Conservation (phyloP, 2,329 filamentous ascomycete genomes). For the Penicillium sp. region DNA sequence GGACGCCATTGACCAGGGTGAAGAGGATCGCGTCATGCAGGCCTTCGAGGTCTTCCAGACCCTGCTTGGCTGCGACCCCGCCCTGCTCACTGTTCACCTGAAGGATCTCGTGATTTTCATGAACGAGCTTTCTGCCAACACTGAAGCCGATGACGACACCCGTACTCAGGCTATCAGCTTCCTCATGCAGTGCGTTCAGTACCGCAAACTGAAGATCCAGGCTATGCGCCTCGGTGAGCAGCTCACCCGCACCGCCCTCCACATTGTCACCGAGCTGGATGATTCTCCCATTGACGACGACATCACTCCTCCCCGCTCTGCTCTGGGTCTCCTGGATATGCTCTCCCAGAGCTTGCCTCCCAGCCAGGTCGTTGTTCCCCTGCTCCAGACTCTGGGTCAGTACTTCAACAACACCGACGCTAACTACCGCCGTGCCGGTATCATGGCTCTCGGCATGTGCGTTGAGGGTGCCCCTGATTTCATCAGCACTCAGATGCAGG, state of each 20-base stretch:
- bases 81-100: constrained; percentile 79
- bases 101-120: constrained; percentile 91
- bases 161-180: constrained; percentile 89
- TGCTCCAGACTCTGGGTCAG: constrained; percentile 79
- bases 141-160: constrained; percentile 75
- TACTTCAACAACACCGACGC: constrained; percentile 75
- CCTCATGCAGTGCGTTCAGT: constrained; percentile 87
- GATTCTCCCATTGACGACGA: constrained; percentile 73
- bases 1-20: constrained; percentile 70
- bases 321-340: constrained; percentile 83
- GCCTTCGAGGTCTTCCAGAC: constrained; percentile 97
- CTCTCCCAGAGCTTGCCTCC: constrained; percentile 85
- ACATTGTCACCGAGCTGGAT: constrained; percentile 86
- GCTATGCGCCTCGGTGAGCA: constrained; percentile 81
- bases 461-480: constrained; percentile 98
- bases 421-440: constrained; percentile 82
- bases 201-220: constrained; percentile 94
- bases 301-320: constrained; percentile 78
- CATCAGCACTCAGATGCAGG: constrained; percentile 84
- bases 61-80: constrained; percentile 82
- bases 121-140: constrained; percentile 79
- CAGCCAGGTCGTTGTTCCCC: constrained; percentile 87
- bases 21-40: constrained; percentile 86
- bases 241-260: constrained; percentile 81
- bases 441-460: constrained; percentile 86